These are phyloP conservation scores for Acer negundo DNA, from an alignment of 345 rosid genomes.

Conservation along the genomic window DNA sequence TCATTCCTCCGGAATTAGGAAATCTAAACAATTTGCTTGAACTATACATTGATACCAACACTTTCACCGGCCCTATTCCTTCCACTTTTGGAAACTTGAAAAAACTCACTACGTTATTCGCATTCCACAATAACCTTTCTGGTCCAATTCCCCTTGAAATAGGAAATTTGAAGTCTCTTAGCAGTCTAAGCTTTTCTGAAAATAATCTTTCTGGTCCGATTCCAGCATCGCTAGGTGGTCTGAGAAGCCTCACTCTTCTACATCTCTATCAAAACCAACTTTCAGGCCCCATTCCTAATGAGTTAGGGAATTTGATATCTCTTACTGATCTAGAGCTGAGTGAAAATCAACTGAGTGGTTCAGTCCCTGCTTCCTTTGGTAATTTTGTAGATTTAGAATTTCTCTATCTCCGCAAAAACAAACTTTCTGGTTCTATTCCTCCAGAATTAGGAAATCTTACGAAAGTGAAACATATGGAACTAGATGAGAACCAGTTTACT, in stretches of 20 bases:
- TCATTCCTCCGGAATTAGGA: slow-evolving; percentile 31
- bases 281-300: slow-evolving; percentile 27
- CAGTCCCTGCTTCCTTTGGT: slow-evolving; percentile 11
- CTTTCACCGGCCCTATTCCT: slow-evolving; percentile 34
- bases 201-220: slow-evolving; percentile 30
- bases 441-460: slow-evolving; percentile 3
- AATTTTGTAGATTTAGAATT: not conserved
- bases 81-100: slow-evolving; percentile 26
- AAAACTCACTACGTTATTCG: slow-evolving; percentile 1
- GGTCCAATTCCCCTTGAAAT: slow-evolving; percentile 35
- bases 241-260: not conserved
- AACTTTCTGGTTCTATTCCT: slow-evolving; percentile 31
- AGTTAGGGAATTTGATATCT: slow-evolving; percentile 16
- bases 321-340: slow-evolving; percentile 10
- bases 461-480: not conserved
- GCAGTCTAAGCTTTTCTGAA: slow-evolving; percentile 9
- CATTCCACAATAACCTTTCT: slow-evolving; percentile 27
- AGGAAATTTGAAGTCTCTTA: slow-evolving; percentile 31
- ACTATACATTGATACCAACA: slow-evolving; percentile 26
- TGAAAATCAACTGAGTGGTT: slow-evolving; percentile 9
- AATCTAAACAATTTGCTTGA: slow-evolving; percentile 21
- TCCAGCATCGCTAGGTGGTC: slow-evolving; percentile 25
- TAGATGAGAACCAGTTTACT: slow-evolving; percentile 19
- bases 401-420: slow-evolving; percentile 25
- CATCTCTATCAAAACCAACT: slow-evolving; percentile 19